Evolutionary conservation across 495 filamentous ascomycete species (phyloP).

Genomic region (Recurvomyces mirabilis): DNA sequence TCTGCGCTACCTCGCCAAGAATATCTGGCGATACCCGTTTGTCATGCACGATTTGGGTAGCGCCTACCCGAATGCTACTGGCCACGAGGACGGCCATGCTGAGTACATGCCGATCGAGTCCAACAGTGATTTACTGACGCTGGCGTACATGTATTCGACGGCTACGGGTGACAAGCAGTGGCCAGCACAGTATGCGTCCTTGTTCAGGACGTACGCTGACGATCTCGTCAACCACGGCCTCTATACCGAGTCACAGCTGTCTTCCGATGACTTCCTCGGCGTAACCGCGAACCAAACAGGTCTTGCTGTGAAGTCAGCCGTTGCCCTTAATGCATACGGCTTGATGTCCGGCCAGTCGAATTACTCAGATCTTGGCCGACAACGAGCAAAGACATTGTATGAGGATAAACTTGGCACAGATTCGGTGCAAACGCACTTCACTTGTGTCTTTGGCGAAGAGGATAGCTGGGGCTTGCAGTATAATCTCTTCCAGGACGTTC

Average conservation of each 20-base stretch:
- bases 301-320: conserved; percentile 46
- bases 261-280: conserved; percentile 45
- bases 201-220: conserved; percentile 39
- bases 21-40: conserved; percentile 34
- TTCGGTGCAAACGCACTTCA: conserved; percentile 35
- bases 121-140: conserved; percentile 36
- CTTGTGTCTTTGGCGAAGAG: conserved; percentile 30
- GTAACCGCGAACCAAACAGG: conserved; percentile 44
- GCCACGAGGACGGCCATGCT: conserved; percentile 36
- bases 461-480: conserved; percentile 35
- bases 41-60: conserved; percentile 29
- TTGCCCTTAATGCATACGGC: conserved; percentile 43
- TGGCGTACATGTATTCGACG: conserved; percentile 34
- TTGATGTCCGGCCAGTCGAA: conserved; percentile 29
- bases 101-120: conserved; percentile 42
- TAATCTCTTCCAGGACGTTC: conserved; percentile 38
- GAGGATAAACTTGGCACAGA: conserved; percentile 32
- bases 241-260: conserved; percentile 40
- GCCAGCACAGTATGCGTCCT: conserved; percentile 27
- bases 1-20: conserved; percentile 38
- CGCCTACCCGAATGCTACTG: conserved; percentile 40
- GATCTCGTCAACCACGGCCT: conserved; percentile 42
- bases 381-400: conserved; percentile 35
- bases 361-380: conserved; percentile 35
- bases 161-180: conserved; percentile 36